Percentiles rank a stretch among this genome's conserved stretches.
Conservation (phyloP, 2,329 filamentous ascomycete genomes). For the Chrysoporthe deuterocubensis region DNA sequence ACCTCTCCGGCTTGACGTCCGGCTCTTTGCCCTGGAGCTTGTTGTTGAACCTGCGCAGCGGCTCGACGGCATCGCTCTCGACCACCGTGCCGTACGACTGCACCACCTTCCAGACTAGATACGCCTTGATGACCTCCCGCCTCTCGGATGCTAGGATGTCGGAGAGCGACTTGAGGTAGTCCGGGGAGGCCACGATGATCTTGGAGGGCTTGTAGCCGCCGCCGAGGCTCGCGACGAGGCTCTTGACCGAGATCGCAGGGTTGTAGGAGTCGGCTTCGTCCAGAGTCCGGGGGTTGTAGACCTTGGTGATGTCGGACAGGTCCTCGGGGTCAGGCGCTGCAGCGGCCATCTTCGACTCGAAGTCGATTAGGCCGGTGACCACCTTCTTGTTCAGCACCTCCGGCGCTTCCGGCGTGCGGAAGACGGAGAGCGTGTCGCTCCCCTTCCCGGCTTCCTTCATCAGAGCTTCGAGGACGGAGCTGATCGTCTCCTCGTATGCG, state of each 20-base stretch:
- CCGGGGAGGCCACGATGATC: constrained; percentile 41
- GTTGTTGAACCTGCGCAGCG: constrained; percentile 64
- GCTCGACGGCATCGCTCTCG: constrained; percentile 62
- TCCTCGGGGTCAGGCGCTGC: constrained; percentile 30
- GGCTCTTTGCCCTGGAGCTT: constrained; percentile 65
- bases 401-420: constrained; percentile 34
- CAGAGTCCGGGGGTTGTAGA: constrained; percentile 27
- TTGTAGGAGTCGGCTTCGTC: constrained; percentile 28
- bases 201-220: constrained; percentile 25
- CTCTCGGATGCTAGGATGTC: constrained; percentile 55
- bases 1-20: constrained; percentile 65
- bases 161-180: constrained; percentile 63
- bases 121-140: constrained; percentile 59
- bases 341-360: constrained; percentile 31
- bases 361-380: constrained; percentile 33
- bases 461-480: constrained; percentile 40
- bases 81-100: constrained; percentile 63
- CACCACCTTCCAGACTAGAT: constrained; percentile 69
- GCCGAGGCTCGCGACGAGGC: constrained; percentile 27
- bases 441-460: constrained; percentile 14
- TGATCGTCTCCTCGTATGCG: constrained; percentile 53
- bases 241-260: constrained; percentile 27
- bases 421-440: constrained; percentile 28
- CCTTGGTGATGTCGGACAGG: constrained; percentile 28
- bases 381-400: constrained; percentile 34